Evolutionary conservation across 495 filamentous ascomycete species (phyloP).

Genomic region (Penicillium bovifimosum): DNA sequence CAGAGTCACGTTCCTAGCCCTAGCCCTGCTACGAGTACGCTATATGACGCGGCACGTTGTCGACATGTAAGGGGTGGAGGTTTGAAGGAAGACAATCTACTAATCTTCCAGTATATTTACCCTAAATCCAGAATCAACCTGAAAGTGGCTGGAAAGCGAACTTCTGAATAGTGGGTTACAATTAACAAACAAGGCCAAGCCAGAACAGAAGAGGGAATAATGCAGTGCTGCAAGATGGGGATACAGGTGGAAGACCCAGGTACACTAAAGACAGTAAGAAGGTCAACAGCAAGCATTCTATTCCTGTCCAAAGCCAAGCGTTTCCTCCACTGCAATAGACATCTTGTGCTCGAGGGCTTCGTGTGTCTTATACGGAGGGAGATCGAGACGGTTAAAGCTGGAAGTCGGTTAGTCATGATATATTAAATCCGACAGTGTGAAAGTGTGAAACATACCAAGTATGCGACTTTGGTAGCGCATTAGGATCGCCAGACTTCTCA

Average conservation of each 20-base stretch:
- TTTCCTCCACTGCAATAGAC: constrained; percentile 96
- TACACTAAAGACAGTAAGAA: neutral
- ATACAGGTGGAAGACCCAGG: neutral
- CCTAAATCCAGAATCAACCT: too few relatives aligned
- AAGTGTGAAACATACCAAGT: constrained; percentile 69
- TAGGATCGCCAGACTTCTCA: constrained; percentile 89
- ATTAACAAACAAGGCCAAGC: constrained; percentile 4
- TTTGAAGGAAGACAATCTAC: too few relatives aligned
- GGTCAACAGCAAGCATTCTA: constrained; percentile 36
- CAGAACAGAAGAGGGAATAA: constrained; percentile 6
- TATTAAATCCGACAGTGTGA: neutral
- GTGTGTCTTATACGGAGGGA: constrained; percentile 86
- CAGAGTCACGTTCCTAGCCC: neutral
- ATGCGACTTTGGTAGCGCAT: constrained; percentile 90
- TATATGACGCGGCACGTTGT: neutral
- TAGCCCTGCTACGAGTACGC: neutral
- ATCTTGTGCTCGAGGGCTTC: constrained; percentile 83
- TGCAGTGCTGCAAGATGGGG: neutral
- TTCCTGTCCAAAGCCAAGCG: constrained; percentile 98
- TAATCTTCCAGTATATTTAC: too few relatives aligned
- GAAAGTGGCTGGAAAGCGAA: neutral
- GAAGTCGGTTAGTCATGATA: constrained; percentile 15
- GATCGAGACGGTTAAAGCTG: constrained; percentile 95
- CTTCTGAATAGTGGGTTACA: constrained; percentile 10
- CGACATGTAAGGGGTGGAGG: neutral